These are phyloP conservation scores for Phlebopus sp. DNA, from an alignment of 1,284 basidiomycete genomes.

Conservation along the genomic window DNA sequence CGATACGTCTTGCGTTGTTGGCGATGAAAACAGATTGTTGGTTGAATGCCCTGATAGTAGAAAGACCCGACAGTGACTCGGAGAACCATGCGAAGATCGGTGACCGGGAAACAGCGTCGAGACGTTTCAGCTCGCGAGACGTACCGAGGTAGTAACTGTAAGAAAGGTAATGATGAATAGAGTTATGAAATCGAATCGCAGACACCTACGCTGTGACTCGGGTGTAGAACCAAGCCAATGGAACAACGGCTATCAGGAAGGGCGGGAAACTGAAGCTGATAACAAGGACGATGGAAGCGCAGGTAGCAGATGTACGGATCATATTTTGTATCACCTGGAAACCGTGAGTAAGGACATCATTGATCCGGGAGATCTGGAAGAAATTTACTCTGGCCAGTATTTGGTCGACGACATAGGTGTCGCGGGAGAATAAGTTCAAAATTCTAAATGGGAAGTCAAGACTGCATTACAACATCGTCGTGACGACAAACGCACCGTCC, in stretches of 20 bases:
- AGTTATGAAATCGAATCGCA: conserved; percentile 6
- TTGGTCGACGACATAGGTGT: conserved; percentile 90
- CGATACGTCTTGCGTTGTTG: conserved; percentile 77
- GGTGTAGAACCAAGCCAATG: conserved; percentile 73
- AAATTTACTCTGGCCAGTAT: conserved; percentile 61
- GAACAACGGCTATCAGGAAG: conserved; percentile 77
- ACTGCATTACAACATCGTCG: neutral
- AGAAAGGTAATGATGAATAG: conserved; percentile 1
- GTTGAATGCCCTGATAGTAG: conserved; percentile 82
- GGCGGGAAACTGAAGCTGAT: conserved; percentile 80
- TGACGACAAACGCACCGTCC: conserved; percentile 52
- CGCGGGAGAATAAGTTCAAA: conserved; percentile 88
- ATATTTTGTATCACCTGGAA: conserved; percentile 62
- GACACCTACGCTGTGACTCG: conserved; percentile 66
- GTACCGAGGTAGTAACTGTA: conserved; percentile 86
- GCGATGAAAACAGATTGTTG: conserved; percentile 74
- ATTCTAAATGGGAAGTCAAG: conserved; percentile 44
- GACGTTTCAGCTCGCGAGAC: conserved; percentile 87
- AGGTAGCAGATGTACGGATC: conserved; percentile 57
- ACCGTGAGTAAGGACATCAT: neutral
- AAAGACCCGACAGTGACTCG: conserved; percentile 81
- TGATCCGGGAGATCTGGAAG: neutral
- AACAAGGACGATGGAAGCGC: conserved; percentile 76
- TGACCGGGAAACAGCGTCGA: conserved; percentile 87
- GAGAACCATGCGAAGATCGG: conserved; percentile 92